Conservation (phyloP, 2,329 filamentous ascomycete species). For the Colletotrichum euphorbiae region DNA sequence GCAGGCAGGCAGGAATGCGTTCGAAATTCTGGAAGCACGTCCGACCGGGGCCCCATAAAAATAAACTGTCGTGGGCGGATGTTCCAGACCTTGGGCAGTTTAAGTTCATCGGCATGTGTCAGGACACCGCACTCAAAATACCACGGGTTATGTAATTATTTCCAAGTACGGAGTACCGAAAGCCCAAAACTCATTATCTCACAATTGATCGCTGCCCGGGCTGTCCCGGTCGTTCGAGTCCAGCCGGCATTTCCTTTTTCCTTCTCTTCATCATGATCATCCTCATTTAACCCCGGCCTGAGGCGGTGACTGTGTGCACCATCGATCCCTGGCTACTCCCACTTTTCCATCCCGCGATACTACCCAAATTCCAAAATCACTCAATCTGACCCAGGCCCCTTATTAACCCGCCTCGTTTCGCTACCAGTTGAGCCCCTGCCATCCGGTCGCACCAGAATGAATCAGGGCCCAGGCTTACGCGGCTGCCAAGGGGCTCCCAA, state of each 20-base stretch:
- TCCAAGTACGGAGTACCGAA: neutral
- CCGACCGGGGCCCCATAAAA: no score
- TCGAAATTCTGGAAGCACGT: constrained; percentile 11
- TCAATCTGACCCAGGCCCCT: constrained; percentile 23
- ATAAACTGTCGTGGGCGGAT: no score
- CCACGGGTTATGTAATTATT: neutral
- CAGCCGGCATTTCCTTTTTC: constrained; percentile 2
- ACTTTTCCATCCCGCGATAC: constrained; percentile 32
- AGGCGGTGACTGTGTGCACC: constrained; percentile 5
- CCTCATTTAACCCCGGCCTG: constrained; percentile 13
- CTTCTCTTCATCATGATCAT: constrained; percentile 4
- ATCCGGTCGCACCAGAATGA: constrained; percentile 38
- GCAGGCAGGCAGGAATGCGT: neutral
- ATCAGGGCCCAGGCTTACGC: constrained; percentile 39
- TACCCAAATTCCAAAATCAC: constrained; percentile 16
- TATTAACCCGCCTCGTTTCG: constrained; percentile 28
- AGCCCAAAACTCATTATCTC: neutral
- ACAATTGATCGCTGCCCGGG: neutral
- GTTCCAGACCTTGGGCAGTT: no score
- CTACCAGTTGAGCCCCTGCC: constrained; percentile 27
- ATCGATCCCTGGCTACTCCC: constrained; percentile 5
- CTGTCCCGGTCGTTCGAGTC: neutral
- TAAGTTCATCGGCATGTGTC: neutral
- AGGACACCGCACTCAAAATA: no score
- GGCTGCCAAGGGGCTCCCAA: constrained; percentile 35